phyloP scores from a whole-genome alignment of 2,329 filamentous ascomycete species.

The Polychaeton citri region DNA sequence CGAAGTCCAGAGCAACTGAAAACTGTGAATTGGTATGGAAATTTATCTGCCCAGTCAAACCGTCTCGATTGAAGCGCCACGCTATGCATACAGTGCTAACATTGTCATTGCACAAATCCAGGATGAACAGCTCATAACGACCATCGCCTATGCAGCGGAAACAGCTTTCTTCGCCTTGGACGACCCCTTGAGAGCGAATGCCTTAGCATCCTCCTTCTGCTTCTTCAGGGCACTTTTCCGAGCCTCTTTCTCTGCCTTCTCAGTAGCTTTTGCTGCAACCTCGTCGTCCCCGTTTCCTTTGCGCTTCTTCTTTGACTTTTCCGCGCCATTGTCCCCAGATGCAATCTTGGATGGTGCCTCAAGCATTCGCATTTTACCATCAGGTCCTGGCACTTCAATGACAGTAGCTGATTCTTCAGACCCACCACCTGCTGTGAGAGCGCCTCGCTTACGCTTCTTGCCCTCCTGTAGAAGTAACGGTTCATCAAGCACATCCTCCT shows the following conservation, averaged over 20 bases:
- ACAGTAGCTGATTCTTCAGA: slow-evolving; percentile 9
- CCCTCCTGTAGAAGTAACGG: slow-evolving; percentile 20
- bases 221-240: slow-evolving; percentile 12
- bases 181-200: background rate
- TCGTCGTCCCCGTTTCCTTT: slow-evolving; percentile 5
- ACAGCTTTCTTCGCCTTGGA: background rate
- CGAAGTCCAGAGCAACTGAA: too few species aligned
- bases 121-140: too few species aligned
- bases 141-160: too few species aligned
- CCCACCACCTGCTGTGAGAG: slow-evolving; percentile 7
- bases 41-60: too few species aligned
- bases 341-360: slow-evolving; percentile 8
- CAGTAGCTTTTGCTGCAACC: slow-evolving; percentile 9
- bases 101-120: too few species aligned
- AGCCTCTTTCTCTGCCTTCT: slow-evolving; percentile 12
- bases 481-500: slow-evolving; percentile 54
- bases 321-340: slow-evolving; percentile 8
- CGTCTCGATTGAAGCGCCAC: background rate
- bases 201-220: slow-evolving; percentile 13
- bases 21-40: too few species aligned
- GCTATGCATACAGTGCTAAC: too few species aligned
- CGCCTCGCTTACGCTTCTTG: slow-evolving; percentile 21
- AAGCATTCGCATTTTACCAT: slow-evolving; percentile 20
- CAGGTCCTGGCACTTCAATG: slow-evolving; percentile 18
- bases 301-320: slow-evolving; percentile 19